Evolutionary conservation across 164 flowering plant species (phyloP).

Genomic region (Dillenia suffruticosa): DNA sequence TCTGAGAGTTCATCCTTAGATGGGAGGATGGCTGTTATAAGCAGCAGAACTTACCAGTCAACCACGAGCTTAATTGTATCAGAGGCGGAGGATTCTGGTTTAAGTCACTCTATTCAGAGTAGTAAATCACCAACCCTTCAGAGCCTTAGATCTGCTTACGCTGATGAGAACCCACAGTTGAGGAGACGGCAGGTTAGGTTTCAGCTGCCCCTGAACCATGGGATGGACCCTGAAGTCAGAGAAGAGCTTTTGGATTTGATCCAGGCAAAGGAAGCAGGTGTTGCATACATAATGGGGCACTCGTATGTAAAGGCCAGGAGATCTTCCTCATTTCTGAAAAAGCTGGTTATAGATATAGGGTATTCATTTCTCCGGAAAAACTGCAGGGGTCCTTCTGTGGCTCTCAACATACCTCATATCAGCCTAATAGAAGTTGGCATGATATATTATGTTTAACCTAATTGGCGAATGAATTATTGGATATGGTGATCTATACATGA

Average conservation of each 20-base stretch:
- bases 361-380: slow-evolving; percentile 51
- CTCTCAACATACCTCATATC: slow-evolving; percentile 48
- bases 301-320: slow-evolving; percentile 44
- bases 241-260: slow-evolving; percentile 44
- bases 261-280: slow-evolving; percentile 44
- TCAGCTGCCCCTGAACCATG: slow-evolving; percentile 23
- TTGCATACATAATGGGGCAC: slow-evolving; percentile 52
- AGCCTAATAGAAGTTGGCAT: slow-evolving; percentile 54
- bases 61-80: slow-evolving; percentile 23
- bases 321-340: slow-evolving; percentile 44
- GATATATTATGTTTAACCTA: slow-evolving; percentile 39
- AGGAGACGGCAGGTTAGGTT: slow-evolving; percentile 36
- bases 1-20: slow-evolving; percentile 33
- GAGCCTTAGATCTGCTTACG: slow-evolving; percentile 27
- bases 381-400: slow-evolving; percentile 53
- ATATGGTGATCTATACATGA: too few relatives aligned
- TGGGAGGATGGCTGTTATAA: slow-evolving; percentile 49
- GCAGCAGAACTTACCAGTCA: slow-evolving; percentile 20
- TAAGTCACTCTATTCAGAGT: slow-evolving; percentile 13
- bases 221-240: slow-evolving; percentile 29
- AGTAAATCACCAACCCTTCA: slow-evolving; percentile 34
- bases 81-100: slow-evolving; percentile 16
- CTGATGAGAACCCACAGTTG: slow-evolving; percentile 30
- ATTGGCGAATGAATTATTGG: too few relatives aligned
- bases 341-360: slow-evolving; percentile 37